These are phyloP conservation scores for Neonectria faginata DNA, from an alignment of 2,329 filamentous ascomycete species.

Conservation along the genomic window DNA sequence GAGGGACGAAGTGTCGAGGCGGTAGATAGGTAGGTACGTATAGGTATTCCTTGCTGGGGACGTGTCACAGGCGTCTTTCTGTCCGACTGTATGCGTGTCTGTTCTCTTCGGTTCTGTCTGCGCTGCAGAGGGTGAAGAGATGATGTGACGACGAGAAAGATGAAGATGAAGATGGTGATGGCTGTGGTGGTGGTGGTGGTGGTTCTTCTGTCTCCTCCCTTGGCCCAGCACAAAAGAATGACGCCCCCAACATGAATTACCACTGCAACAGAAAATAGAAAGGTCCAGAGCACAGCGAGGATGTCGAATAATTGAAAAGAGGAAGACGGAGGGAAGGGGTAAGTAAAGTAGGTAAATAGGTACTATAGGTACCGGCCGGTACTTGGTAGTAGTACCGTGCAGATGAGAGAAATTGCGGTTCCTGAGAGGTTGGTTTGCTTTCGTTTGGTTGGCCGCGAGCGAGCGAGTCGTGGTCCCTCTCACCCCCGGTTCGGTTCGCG, in stretches of 20 bases:
- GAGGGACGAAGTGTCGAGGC: background rate
- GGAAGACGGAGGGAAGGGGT: background rate
- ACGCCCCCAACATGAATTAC: background rate
- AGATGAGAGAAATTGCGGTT: background rate
- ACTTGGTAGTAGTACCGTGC: background rate
- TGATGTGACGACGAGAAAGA: background rate
- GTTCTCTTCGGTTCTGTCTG: background rate
- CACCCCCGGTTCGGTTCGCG: too few species aligned
- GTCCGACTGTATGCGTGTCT: too few species aligned
- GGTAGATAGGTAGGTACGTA: background rate
- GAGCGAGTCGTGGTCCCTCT: background rate
- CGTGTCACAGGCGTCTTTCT: background rate
- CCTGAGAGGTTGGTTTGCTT: background rate
- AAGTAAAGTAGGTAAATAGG: background rate
- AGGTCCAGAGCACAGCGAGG: background rate
- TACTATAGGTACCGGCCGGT: background rate
- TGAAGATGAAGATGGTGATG: background rate
- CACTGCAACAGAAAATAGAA: background rate
- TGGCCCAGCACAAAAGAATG: constrained; percentile 4
- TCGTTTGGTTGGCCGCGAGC: background rate
- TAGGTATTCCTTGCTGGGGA: background rate
- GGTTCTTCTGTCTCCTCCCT: constrained; percentile 2
- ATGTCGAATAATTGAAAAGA: background rate
- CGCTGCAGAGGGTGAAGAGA: background rate
- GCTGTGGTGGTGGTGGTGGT: background rate